Evolutionary conservation across 805 yeast genomes (phyloP), one percentile per base, ranked within the genome.

Genomic region (Spathaspora arborariae): DNA sequence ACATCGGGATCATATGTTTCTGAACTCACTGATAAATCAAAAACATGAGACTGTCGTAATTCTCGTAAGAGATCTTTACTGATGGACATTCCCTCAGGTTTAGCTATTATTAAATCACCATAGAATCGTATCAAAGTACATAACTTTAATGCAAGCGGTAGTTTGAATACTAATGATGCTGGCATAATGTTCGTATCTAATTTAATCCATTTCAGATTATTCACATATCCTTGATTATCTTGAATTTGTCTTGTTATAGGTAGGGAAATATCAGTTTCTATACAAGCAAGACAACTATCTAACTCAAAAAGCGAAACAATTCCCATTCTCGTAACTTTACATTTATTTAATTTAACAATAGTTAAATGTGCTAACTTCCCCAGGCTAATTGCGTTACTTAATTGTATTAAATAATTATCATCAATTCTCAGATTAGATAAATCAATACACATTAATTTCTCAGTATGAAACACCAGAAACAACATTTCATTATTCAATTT

Each of bases 391-490:
- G 53, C 51, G 15, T 51, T 54, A 38, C 52, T 44, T n/a, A 70
- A 45, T 20, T 62, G 61, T 39, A 56, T 51, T 4, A 70, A 39
- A 24, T 59, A 64, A 33, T 51, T 59, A 51, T 70, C 75, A 51
- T 68, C 68, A 9, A 70, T 54, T 9, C 44, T 39, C 0, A 39
- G 39, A 27, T 61, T 57, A 1, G 75, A 68, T 9, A 72, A 37
- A 46, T 68, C 63, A 26, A 69, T 44, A 5, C 62, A 71, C 20
- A 54, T 56, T 15, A 69, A 51, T 21, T 53, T 52, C 10, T 58
- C 57, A 15, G 65, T 47, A 44, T 62, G 65, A 50, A 64, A 59
- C 2, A 70, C 33, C 41, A 48, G 41, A 19, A 62, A 49, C 35
- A 57, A 55, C 20, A 63, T 64, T 10, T 66, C 65, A 13, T 55